Evolutionary conservation across 163 green algal genomes (phyloP), one percentile per base, ranked within the genome.

Genomic region (Scenedesmus sp.): DNA sequence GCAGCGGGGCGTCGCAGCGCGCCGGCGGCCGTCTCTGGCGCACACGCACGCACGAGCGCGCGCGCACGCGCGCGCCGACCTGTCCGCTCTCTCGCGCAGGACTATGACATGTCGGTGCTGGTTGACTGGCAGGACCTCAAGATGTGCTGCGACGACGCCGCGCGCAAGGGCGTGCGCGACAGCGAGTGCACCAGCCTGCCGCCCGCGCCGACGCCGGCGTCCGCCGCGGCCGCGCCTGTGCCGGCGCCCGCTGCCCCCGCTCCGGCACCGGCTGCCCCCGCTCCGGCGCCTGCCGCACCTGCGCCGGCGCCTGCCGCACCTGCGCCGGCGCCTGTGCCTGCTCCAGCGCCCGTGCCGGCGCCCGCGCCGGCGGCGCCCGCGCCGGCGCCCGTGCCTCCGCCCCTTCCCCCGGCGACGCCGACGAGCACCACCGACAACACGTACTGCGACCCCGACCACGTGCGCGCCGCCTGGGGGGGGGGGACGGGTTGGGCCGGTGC

Each of bases 51-150:
- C n/a, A n/a, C n/a, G n/a, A n/a, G n/a, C n/a, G n/a, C n/a, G n/a
- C n/a, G n/a, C n/a, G n/a, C n/a, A n/a, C n/a, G n/a, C n/a, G n/a
- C n/a, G n/a, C n/a, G n/a, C n/a, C n/a, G n/a, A n/a, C n/a, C n/a
- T n/a, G n/a, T n/a, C n/a, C n/a, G 33, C 50, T 24, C 39, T 1
- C 18, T 42, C 14, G 4, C 24, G 3, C 67, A 77, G 67, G 67
- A 77, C 34, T 77, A 77, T 2, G 67, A 77, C 51, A 47, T 74
- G 24, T 2, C 34, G 33, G 15, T 26, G 42, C 51, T 57, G 67
- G 28, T n/a, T 45, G 67, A 77, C 51, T 77, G 67, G 67, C 51
- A 77, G n/a, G 51, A 33, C 14, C 51, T 77, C 18, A 22, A 65
- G 10, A 13, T 2, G 3, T 77, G 67, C 51, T 77, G 67, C 56